These are phyloP conservation scores for Nicotiana benthamiana DNA, from an alignment of 257 asterid species.

Conservation along the genomic window DNA sequence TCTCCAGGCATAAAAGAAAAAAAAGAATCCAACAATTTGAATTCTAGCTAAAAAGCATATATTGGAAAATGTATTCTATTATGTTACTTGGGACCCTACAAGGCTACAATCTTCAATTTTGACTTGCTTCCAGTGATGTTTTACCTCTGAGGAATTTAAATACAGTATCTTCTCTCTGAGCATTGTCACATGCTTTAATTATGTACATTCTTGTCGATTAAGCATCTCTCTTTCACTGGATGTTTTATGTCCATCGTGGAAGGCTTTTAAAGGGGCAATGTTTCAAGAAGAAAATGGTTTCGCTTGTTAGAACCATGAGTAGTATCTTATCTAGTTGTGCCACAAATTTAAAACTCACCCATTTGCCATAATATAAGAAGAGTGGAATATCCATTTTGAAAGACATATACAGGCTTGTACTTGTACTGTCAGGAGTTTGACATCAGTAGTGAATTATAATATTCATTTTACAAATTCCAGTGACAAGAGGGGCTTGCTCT, in stretches of 20 bases:
- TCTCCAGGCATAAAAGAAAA: not conserved
- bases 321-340: not conserved
- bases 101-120: not conserved
- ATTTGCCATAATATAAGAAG: not conserved
- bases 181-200: not conserved
- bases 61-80: not conserved
- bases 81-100: not conserved
- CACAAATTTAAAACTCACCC: not conserved
- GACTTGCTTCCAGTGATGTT: not conserved
- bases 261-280: not conserved
- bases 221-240: not conserved
- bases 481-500: no score
- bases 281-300: not conserved
- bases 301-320: no score
- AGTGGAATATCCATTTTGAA: not conserved
- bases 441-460: not conserved
- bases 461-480: not conserved
- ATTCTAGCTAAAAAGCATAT: not conserved
- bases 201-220: not conserved
- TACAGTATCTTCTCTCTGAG: not conserved
- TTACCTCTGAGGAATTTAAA: not conserved
- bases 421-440: not conserved
- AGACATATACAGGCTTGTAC: not conserved
- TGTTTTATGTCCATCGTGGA: not conserved
- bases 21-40: not conserved